These are phyloP conservation scores for Phytophthora sp. DNA, from an alignment of 352 stramenopile genomes.

Conservation along the genomic window DNA sequence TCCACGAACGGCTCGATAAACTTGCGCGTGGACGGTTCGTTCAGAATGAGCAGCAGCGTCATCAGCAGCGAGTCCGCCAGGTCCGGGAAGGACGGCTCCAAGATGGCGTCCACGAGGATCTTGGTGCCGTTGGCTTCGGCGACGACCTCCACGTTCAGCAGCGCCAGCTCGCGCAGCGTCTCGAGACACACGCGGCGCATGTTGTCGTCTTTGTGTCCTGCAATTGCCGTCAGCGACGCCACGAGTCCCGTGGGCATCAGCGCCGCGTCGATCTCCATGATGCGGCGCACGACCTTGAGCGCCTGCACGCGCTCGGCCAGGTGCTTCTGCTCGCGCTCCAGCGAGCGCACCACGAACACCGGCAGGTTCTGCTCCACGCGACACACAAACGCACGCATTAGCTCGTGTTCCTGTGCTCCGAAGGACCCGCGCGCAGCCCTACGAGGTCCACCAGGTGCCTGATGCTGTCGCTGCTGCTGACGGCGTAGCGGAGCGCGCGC, in stretches of 20 bases:
- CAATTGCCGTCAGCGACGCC: conserved; percentile 80
- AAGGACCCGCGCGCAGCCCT: too few species aligned
- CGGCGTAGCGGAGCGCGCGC: conserved; percentile 83
- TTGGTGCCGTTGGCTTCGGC: conserved; percentile 85
- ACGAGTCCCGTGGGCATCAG: conserved; percentile 88
- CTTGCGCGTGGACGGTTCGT: conserved; percentile 82
- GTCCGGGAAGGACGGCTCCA: conserved; percentile 89
- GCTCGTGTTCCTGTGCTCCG: too few species aligned
- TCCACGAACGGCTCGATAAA: conserved; percentile 91
- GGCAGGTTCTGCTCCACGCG: too few species aligned
- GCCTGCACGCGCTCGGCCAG: conserved; percentile 86
- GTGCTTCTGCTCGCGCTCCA: conserved; percentile 90
- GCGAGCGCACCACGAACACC: conserved; percentile 82
- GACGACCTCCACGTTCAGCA: conserved; percentile 85
- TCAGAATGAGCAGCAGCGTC: conserved; percentile 86
- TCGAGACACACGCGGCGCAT: conserved; percentile 88
- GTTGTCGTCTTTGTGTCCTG: conserved; percentile 90
- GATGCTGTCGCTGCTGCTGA: conserved; percentile 79
- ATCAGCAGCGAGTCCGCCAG: conserved; percentile 84
- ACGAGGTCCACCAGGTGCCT: conserved; percentile 67
- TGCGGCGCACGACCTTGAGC: conserved; percentile 83
- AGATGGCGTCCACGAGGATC: conserved; percentile 85
- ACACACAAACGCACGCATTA: too few species aligned
- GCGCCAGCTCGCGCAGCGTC: conserved; percentile 80
- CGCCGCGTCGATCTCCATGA: conserved; percentile 87